phyloP scores from a whole-genome alignment of 2,329 filamentous ascomycete species.

The Ophiostoma tasmaniense region DNA sequence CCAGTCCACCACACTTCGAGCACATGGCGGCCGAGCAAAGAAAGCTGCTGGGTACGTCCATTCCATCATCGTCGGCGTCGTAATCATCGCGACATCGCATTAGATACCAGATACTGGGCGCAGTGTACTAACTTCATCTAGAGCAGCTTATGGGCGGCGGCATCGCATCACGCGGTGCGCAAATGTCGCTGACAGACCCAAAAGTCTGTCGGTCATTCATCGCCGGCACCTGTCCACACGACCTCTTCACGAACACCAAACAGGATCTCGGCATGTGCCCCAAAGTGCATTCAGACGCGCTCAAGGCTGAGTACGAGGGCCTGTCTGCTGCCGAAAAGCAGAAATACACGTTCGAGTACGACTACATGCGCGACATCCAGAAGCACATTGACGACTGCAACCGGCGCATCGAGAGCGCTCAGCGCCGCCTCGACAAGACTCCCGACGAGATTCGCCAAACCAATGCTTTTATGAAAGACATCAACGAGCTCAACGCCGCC shows the following conservation, averaged over 20 bases:
- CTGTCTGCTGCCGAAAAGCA: constrained; percentile 63
- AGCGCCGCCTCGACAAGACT: constrained; percentile 89
- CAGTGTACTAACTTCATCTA: constrained; percentile 26
- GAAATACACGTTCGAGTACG: constrained; percentile 84
- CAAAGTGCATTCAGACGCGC: constrained; percentile 76
- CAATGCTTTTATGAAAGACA: constrained; percentile 77
- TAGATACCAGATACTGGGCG: neutral
- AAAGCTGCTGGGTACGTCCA: constrained; percentile 66
- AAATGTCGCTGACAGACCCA: constrained; percentile 80
- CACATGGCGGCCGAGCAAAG: constrained; percentile 92
- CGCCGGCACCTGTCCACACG: constrained; percentile 89
- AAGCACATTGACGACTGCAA: constrained; percentile 98
- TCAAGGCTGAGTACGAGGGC: constrained; percentile 81
- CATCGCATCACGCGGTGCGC: constrained; percentile 62
- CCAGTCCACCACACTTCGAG: neutral
- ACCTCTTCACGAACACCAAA: constrained; percentile 99
- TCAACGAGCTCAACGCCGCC: constrained; percentile 68
- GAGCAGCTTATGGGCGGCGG: constrained; percentile 89
- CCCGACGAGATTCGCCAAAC: constrained; percentile 96
- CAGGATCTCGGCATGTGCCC: constrained; percentile 88
- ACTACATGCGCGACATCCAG: constrained; percentile 92
- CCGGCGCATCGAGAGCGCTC: constrained; percentile 80
- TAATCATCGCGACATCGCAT: constrained; percentile 1
- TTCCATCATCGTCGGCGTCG: neutral
- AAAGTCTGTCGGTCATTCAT: constrained; percentile 95